A percentile compares a stretch with the other conserved stretches of the same genome.
These are phyloP conservation scores for Tuber magnatum DNA, from an alignment of 495 filamentous ascomycete species.

Conservation along the genomic window DNA sequence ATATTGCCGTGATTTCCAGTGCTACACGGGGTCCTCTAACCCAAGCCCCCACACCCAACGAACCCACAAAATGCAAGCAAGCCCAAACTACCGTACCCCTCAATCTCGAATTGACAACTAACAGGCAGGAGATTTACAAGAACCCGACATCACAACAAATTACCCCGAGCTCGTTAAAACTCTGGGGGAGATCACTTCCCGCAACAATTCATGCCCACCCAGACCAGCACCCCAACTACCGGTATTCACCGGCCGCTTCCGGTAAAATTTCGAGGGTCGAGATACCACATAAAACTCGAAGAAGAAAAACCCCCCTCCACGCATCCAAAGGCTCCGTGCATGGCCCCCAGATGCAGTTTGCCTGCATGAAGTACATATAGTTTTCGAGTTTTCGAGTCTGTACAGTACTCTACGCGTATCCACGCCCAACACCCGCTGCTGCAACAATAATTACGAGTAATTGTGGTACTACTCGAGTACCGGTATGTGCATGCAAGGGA, in stretches of 20 bases:
- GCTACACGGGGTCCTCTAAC: neutral
- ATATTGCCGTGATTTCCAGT: neutral
- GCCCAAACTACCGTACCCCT: neutral
- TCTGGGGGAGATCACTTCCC: neutral
- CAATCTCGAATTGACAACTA: neutral
- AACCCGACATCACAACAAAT: neutral
- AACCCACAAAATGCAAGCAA: neutral
- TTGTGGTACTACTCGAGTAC: too few relatives aligned
- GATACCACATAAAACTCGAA: neutral
- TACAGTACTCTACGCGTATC: neutral
- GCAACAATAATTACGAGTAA: neutral
- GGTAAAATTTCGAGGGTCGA: neutral
- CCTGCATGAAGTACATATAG: neutral
- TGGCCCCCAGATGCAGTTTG: neutral
- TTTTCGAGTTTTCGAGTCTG: neutral
- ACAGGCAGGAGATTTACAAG: neutral
- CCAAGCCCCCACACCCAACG: neutral
- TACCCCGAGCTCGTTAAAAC: neutral
- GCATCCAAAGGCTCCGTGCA: neutral
- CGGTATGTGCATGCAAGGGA: neutral
- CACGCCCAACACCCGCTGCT: neutral
- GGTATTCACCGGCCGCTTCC: neutral
- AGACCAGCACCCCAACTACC: neutral
- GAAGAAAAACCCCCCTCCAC: too few relatives aligned
- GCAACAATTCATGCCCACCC: neutral